Evolutionary conservation across 1,284 basidiomycete species (phyloP), one percentile per base, ranked within the genome.

Genomic region (Sporisorium sorghi): DNA sequence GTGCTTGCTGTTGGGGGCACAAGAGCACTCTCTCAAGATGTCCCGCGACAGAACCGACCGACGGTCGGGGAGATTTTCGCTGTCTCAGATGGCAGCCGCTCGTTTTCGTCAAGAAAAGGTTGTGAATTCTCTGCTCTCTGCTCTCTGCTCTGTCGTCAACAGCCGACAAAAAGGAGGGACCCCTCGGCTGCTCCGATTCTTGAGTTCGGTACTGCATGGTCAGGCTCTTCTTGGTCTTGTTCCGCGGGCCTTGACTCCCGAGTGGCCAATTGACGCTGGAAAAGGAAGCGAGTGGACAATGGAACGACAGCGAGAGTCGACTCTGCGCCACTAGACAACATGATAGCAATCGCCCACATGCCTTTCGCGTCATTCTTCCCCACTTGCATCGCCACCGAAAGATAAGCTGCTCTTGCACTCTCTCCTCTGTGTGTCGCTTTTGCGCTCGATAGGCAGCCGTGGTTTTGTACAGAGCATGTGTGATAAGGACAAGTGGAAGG

Each of bases 1-100:
- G 11, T 23, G 15, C 21, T 32, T 10, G 32, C 15, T 28, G 10
- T n/a, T n/a, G n/a, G n/a, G 21, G 32, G 49, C 32, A 50, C 32
- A 19, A 10, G 46, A 47, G n/a, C 46, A 19, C 35, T 37, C 26
- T 47, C 17, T 47, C n/a, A n/a, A n/a, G 46, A 5, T 30, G 17
- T 19, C 17, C 26, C n/a, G 28, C 15, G 28, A 35, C 30, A 49
- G 14, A 39, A 23, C 49, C 49, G 49, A 23, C 49, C 49, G 49
- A 50, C 49, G 49, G 49, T 39, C 49, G 49, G 49, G 49, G 49
- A 24, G 23, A 50, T 50, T 50, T 39, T 35, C 23, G 21, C 47
- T 48, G 47, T 33, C 47, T 23, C 6, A 23, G 32, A 46, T 28
- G 44, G 44, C 44, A 46, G 19, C 44, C 23, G 19, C 40, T 24